Evolutionary conservation across 805 yeast species (phyloP).

Genomic region (Kluyveromyces dobzhanskii): DNA sequence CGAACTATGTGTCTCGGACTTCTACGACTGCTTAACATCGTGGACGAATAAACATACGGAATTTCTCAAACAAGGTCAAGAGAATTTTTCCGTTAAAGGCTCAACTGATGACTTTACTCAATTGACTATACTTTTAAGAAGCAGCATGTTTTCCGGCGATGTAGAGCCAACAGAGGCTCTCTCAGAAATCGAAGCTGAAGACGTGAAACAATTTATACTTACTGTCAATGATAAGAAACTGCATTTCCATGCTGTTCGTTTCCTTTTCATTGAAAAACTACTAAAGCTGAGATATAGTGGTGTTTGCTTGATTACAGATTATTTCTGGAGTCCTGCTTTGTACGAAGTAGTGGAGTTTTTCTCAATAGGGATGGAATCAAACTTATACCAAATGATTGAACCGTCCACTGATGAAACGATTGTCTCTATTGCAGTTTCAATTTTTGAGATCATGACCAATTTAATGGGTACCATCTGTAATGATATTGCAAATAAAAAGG

Average conservation of each 20-base stretch:
- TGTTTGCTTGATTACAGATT: slow-evolving; percentile 27
- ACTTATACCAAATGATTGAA: slow-evolving; percentile 15
- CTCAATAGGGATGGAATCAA: slow-evolving; percentile 24
- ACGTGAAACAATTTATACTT: slow-evolving; percentile 18
- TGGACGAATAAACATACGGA: slow-evolving; percentile 32
- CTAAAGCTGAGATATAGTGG: slow-evolving; percentile 11
- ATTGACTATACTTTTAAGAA: slow-evolving; percentile 25
- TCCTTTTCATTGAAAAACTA: slow-evolving; percentile 22
- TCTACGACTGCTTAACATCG: slow-evolving; percentile 27
- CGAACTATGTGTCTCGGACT: slow-evolving; percentile 17
- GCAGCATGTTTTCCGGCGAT: slow-evolving; percentile 22
- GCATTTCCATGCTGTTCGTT: slow-evolving; percentile 34
- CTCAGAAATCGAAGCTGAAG: slow-evolving; percentile 12
- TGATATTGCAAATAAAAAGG: slow-evolving; percentile 23
- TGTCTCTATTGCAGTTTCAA: slow-evolving; percentile 24
- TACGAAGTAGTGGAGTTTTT: slow-evolving; percentile 28
- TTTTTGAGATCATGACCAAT: slow-evolving; percentile 42
- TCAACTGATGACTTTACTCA: slow-evolving; percentile 16
- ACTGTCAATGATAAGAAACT: slow-evolving; percentile 18
- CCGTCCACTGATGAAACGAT: slow-evolving; percentile 7
- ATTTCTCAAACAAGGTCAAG: slow-evolving; percentile 16
- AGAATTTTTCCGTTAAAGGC: slow-evolving; percentile 4
- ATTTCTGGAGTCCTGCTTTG: slow-evolving; percentile 33
- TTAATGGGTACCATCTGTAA: slow-evolving; percentile 29
- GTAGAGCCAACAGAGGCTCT: slow-evolving; percentile 9